Conservation (phyloP, 164 flowering plant genomes). For the Sextonia rubra region DNA sequence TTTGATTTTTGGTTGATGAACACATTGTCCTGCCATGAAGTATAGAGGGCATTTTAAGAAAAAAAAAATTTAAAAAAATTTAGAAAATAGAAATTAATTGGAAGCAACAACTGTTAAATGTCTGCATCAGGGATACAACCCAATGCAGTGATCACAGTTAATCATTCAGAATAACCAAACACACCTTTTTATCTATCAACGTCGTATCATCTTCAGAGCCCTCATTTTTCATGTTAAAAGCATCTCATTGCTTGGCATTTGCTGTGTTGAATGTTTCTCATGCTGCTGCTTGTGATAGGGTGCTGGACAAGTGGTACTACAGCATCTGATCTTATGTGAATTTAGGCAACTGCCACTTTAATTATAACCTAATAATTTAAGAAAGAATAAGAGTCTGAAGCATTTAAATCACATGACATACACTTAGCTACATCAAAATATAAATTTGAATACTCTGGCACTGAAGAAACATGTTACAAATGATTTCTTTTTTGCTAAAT, state of each 20-base stretch:
- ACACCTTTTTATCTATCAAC: conserved; percentile 85
- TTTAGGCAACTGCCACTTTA: conserved; percentile 96
- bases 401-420: neutral
- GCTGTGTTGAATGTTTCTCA: no score
- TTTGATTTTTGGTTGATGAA: conserved; percentile 93
- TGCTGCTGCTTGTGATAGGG: no score
- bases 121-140: neutral
- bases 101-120: neutral
- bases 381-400: neutral
- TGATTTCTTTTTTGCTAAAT: no score
- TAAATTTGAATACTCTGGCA: no score
- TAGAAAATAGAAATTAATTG: neutral
- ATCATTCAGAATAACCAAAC: neutral
- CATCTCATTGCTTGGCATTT: conserved; percentile 80
- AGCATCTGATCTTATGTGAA: no score
- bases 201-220: conserved; percentile 69
- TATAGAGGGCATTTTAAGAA: conserved; percentile 9
- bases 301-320: no score
- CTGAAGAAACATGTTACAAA: no score
- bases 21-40: conserved; percentile 68
- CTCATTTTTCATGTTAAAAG: conserved; percentile 70
- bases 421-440: no score
- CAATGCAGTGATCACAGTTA: neutral
- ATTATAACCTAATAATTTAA: conserved; percentile 64
- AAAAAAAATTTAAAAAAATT: neutral